Percentiles rank a stretch among this genome's conserved stretches.
These are phyloP conservation scores for Aspergillus candidus DNA, from an alignment of 2,329 filamentous ascomycete genomes.

Conservation along the genomic window DNA sequence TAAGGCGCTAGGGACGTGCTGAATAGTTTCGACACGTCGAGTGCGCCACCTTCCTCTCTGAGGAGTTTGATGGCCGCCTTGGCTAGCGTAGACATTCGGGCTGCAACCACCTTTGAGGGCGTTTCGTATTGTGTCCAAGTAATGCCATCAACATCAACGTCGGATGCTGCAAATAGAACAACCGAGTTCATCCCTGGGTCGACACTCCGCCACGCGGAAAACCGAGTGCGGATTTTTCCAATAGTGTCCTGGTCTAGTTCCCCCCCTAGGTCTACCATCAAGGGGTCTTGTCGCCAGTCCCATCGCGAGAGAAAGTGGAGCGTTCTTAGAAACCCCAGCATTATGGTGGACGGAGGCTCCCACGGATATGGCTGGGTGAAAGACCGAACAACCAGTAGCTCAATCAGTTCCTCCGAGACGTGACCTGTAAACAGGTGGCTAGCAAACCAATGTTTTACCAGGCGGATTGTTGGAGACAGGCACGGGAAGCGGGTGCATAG, in stretches of 20 bases:
- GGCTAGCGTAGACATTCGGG: conserved; percentile 74
- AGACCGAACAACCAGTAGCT: conserved; percentile 69
- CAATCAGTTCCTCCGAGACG: conserved; percentile 72
- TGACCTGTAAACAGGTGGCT: conserved; percentile 73
- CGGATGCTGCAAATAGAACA: conserved; percentile 74
- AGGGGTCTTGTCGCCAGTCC: conserved; percentile 82
- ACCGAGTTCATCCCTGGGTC: conserved; percentile 84
- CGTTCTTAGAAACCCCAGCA: conserved; percentile 74
- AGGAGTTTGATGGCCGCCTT: conserved; percentile 65
- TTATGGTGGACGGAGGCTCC: conserved; percentile 66
- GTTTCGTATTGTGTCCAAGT: conserved; percentile 66
- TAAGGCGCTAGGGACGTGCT: conserved; percentile 68
- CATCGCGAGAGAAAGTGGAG: conserved; percentile 75
- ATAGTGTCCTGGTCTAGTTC: conserved; percentile 58
- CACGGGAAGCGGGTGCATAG: conserved; percentile 74
- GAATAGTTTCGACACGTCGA: conserved; percentile 62
- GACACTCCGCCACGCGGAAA: conserved; percentile 78
- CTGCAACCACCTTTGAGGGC: conserved; percentile 76
- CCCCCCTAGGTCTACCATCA: conserved; percentile 68
- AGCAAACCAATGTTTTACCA: conserved; percentile 86
- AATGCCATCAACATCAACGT: conserved; percentile 68
- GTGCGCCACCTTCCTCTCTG: conserved; percentile 45
- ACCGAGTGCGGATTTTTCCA: conserved; percentile 59
- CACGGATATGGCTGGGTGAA: conserved; percentile 82
- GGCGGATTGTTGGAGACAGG: conserved; percentile 73